Evolutionary conservation across 1,284 basidiomycete species (phyloP).

Genomic region (Grifola frondosa): DNA sequence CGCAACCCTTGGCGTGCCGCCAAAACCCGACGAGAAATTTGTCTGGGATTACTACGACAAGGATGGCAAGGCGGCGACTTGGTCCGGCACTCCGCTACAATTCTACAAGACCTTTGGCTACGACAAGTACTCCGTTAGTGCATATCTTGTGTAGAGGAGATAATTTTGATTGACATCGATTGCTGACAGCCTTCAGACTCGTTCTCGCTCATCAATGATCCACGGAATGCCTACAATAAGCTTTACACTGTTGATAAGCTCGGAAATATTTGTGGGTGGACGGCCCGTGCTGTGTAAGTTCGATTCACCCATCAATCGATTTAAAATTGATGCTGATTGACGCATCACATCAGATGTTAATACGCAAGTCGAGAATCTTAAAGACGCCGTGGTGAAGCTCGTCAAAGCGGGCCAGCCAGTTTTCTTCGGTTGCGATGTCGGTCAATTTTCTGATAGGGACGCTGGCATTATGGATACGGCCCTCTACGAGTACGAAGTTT

Average conservation of each 20-base stretch:
- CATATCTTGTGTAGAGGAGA: neutral
- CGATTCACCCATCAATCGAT: neutral
- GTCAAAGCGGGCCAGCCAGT: slow-evolving; percentile 90
- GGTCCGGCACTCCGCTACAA: slow-evolving; percentile 79
- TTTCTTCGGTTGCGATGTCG: slow-evolving; percentile 93
- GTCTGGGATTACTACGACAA: slow-evolving; percentile 89
- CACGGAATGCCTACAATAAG: slow-evolving; percentile 79
- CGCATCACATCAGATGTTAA: slow-evolving; percentile 97
- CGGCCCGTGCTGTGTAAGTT: slow-evolving; percentile 73
- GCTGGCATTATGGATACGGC: slow-evolving; percentile 85
- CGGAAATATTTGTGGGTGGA: slow-evolving; percentile 92
- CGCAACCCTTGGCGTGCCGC: slow-evolving; percentile 84
- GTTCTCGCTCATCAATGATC: slow-evolving; percentile 95
- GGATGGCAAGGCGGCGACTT: slow-evolving; percentile 73
- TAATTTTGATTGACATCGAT: neutral
- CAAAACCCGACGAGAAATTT: slow-evolving; percentile 68
- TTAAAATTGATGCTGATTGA: neutral
- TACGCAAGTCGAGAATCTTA: slow-evolving; percentile 79
- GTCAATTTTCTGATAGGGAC: slow-evolving; percentile 69
- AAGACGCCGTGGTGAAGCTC: slow-evolving; percentile 77
- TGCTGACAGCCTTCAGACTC: slow-evolving; percentile 51
- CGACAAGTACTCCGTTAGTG: slow-evolving; percentile 56
- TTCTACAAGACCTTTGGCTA: slow-evolving; percentile 60
- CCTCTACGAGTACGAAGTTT: slow-evolving; percentile 79
- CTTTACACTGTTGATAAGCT: slow-evolving; percentile 93